These are phyloP conservation scores for Musa schizocarpa DNA, from an alignment of 176 grass and related monocot genomes.

Conservation along the genomic window DNA sequence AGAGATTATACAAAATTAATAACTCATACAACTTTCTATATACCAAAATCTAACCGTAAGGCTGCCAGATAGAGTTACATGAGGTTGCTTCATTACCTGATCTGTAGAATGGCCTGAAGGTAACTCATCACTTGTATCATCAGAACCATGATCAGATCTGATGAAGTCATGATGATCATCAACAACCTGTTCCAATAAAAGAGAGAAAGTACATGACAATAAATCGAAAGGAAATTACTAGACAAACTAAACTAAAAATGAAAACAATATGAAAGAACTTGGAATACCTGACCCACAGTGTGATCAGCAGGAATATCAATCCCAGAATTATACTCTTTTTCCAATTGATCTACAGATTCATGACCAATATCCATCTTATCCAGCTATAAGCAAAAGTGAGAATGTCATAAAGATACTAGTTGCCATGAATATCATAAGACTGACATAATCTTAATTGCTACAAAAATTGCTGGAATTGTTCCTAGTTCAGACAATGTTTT, in stretches of 20 bases:
- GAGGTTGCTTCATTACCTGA: conserved; percentile 11
- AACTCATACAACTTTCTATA: not conserved
- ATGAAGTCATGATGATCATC: conserved; percentile 37
- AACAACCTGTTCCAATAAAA: conserved; percentile 24
- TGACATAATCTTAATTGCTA: not conserved
- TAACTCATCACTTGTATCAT: conserved; percentile 21
- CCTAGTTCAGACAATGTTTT: not conserved
- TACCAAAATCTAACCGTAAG: not conserved
- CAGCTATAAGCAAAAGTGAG: not conserved
- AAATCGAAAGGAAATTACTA: not conserved
- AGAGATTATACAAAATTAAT: not conserved
- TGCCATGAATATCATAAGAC: not conserved
- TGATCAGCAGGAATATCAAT: conserved; percentile 11
- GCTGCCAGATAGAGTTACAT: not conserved
- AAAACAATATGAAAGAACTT: not conserved
- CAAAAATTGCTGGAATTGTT: not conserved
- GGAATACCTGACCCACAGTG: not conserved
- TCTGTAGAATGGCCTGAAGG: conserved; percentile 25
- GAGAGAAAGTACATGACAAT: not conserved
- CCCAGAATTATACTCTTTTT: conserved; percentile 20
- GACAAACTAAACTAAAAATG: not conserved
- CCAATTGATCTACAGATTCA: not conserved
- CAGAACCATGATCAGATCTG: conserved; percentile 27
- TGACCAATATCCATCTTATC: not conserved
- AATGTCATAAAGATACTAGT: not conserved